These are phyloP conservation scores for Wickerhamomyces strasburgensis DNA, from an alignment of 805 yeast species.

Conservation along the genomic window DNA sequence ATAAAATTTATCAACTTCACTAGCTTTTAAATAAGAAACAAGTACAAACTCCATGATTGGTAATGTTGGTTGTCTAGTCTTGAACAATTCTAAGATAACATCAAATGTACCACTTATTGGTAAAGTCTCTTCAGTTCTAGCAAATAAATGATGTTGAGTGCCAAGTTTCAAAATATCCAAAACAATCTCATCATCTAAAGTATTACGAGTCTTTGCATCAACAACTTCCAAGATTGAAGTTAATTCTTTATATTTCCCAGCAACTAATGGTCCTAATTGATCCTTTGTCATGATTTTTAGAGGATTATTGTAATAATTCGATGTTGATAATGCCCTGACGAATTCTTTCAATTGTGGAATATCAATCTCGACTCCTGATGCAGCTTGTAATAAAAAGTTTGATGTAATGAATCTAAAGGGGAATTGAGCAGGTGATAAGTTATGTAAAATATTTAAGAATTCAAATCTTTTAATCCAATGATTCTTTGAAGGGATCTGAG, in stretches of 20 bases:
- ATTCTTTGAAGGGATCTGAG: slow-evolving; percentile 13
- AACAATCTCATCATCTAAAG: slow-evolving; percentile 12
- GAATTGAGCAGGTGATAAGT: slow-evolving; percentile 9
- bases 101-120: slow-evolving; percentile 13
- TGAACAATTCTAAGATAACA: slow-evolving; percentile 12
- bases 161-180: slow-evolving; percentile 16
- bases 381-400: slow-evolving; percentile 11
- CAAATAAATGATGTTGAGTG: slow-evolving; percentile 20
- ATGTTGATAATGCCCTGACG: slow-evolving; percentile 4
- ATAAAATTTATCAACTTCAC: slow-evolving; percentile 15
- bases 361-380: slow-evolving; percentile 15
- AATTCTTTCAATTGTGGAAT: slow-evolving; percentile 8
- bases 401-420: slow-evolving; percentile 6
- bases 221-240: slow-evolving; percentile 10
- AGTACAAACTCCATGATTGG: slow-evolving; percentile 16
- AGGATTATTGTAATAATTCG: slow-evolving; percentile 9
- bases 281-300: slow-evolving; percentile 1
- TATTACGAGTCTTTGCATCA: slow-evolving; percentile 8
- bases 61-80: slow-evolving; percentile 1
- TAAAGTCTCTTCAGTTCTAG: slow-evolving; percentile 5
- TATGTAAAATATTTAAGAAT: slow-evolving; percentile 9
- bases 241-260: slow-evolving; percentile 8
- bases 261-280: slow-evolving; percentile 2
- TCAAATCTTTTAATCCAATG: slow-evolving; percentile 16
- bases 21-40: slow-evolving; percentile 17